These are phyloP conservation scores for Yamagishiella unicocca DNA, from an alignment of 139 green algal genomes.

Conservation along the genomic window DNA sequence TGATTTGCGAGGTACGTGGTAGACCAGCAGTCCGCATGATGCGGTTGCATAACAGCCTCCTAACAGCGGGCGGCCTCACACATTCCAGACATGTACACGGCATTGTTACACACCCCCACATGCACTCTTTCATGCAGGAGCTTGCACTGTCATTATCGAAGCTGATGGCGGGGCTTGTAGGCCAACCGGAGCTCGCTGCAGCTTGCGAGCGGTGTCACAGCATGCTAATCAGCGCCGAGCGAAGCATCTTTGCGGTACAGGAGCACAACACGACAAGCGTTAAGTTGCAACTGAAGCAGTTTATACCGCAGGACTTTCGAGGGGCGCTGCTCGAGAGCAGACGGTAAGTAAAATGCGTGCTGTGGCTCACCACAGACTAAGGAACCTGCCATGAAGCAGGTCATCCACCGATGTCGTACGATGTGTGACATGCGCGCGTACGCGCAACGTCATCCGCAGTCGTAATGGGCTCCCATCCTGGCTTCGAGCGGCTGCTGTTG, in stretches of 20 bases:
- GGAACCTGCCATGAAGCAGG: too few relatives aligned
- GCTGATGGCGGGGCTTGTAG: not conserved
- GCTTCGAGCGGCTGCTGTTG: not conserved
- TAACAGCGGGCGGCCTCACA: too few relatives aligned
- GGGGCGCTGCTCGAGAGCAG: slow-evolving; percentile 45
- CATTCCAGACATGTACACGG: too few relatives aligned
- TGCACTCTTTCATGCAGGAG: not conserved
- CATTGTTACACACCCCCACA: too few relatives aligned
- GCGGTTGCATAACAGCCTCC: too few relatives aligned
- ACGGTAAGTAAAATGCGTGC: not conserved
- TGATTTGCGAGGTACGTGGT: slow-evolving; percentile 47
- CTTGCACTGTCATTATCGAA: slow-evolving; percentile 5
- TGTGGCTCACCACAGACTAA: too few relatives aligned
- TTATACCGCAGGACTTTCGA: slow-evolving; percentile 51
- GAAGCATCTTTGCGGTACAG: slow-evolving; percentile 17
- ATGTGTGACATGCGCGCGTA: too few relatives aligned
- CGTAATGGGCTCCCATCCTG: too few relatives aligned
- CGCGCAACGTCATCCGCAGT: too few relatives aligned
- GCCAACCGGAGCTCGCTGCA: not conserved
- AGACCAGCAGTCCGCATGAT: too few relatives aligned
- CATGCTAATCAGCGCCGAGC: slow-evolving; percentile 1
- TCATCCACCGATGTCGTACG: too few relatives aligned
- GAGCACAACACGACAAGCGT: slow-evolving; percentile 28
- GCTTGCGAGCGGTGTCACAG: not conserved
- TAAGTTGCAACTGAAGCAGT: slow-evolving; percentile 34